Evolutionary conservation across 352 stramenopile species (phyloP).

Genomic region (Phytopythium vexans): DNA sequence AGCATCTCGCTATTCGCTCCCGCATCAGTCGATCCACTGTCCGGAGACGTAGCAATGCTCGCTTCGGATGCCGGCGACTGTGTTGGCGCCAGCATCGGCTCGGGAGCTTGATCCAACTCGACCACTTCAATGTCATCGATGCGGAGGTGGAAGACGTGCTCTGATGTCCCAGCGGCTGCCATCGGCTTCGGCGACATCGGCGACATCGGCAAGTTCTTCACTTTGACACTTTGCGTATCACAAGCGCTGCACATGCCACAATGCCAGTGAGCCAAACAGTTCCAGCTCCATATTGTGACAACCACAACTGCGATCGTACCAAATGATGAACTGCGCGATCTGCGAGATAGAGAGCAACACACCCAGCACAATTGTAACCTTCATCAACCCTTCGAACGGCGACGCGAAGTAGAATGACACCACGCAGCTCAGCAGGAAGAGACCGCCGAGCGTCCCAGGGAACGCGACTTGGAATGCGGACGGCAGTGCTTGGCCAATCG

Average conservation of each 20-base stretch:
- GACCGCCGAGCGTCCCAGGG: constrained; percentile 51
- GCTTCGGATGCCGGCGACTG: constrained; percentile 20
- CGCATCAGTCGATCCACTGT: constrained; percentile 8
- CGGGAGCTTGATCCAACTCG: constrained; percentile 51
- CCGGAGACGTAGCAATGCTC: constrained; percentile 6
- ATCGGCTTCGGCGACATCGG: constrained; percentile 2
- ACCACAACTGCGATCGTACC: constrained; percentile 21
- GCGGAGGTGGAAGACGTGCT: constrained; percentile 46
- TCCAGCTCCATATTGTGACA: not conserved
- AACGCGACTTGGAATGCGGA: constrained; percentile 69
- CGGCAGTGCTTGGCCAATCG: constrained; percentile 33
- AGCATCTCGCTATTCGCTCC: constrained; percentile 9
- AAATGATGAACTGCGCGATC: constrained; percentile 61
- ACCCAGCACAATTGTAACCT: constrained; percentile 83
- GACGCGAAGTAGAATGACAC: constrained; percentile 70
- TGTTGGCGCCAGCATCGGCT: constrained; percentile 16
- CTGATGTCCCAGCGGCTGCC: constrained; percentile 13
- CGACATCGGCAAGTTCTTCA: constrained; percentile 14
- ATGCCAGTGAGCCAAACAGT: constrained; percentile 1
- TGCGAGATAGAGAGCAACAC: constrained; percentile 75
- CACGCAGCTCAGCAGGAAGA: constrained; percentile 77
- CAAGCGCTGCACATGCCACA: constrained; percentile 20
- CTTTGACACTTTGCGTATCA: constrained; percentile 18
- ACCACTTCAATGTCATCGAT: constrained; percentile 65
- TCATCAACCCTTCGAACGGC: constrained; percentile 80